Evolutionary conservation across 306 rosid genomes (phyloP).

Genomic region (Gleditsia sinensis): DNA sequence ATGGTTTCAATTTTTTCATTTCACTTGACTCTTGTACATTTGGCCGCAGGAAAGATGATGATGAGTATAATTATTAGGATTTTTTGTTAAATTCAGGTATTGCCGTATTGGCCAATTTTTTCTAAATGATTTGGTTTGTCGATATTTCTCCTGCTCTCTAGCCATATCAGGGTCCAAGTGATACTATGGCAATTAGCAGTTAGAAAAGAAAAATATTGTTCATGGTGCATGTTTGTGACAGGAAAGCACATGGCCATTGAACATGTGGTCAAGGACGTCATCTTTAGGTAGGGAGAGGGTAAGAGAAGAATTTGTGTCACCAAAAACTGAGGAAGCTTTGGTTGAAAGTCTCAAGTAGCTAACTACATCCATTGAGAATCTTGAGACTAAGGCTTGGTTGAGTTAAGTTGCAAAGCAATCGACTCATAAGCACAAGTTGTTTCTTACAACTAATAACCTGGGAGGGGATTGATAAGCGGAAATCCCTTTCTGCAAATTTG

Average conservation of each 20-base stretch:
- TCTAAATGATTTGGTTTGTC: not conserved
- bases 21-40: not conserved
- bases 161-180: too few species aligned
- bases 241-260: not conserved
- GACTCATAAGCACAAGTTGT: not conserved
- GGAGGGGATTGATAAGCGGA: not conserved
- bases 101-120: not conserved
- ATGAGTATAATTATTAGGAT: not conserved
- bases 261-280: not conserved
- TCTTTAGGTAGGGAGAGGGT: not conserved
- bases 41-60: not conserved
- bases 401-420: not conserved
- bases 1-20: too few species aligned
- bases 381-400: not conserved
- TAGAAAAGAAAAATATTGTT: not conserved
- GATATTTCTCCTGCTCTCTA: not conserved
- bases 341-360: too few species aligned
- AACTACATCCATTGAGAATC: not conserved
- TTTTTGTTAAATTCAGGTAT: not conserved
- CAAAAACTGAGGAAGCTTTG: not conserved
- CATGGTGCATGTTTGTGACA: not conserved
- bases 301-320: not conserved
- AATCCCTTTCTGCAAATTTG: not conserved
- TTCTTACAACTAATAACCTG: not conserved
- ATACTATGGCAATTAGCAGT: not conserved